These are phyloP conservation scores for Termitomyces sp. DNA, from an alignment of 768 basidiomycete genomes.

Conservation along the genomic window DNA sequence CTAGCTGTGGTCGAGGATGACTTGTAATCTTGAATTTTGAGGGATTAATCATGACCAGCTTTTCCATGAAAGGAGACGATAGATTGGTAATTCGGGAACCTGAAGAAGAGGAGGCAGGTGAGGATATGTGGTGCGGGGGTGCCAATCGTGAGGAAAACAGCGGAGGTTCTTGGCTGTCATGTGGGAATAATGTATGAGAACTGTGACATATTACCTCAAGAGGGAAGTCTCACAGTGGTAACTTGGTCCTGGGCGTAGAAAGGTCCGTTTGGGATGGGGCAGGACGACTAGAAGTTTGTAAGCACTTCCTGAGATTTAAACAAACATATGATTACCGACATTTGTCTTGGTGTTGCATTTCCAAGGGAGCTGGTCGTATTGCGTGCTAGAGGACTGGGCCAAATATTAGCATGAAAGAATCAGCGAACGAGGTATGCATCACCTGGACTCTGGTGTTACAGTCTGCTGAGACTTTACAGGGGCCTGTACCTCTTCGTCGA, in stretches of 20 bases:
- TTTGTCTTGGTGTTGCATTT: slow-evolving; percentile 24
- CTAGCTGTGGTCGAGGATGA: slow-evolving; percentile 11
- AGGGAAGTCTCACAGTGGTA: slow-evolving; percentile 12
- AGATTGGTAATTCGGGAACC: slow-evolving; percentile 27
- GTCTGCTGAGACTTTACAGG: slow-evolving; percentile 27
- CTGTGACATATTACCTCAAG: neutral
- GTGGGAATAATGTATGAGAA: neutral
- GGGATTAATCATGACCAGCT: slow-evolving; percentile 24
- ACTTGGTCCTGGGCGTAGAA: slow-evolving; percentile 21
- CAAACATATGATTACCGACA: slow-evolving; percentile 7
- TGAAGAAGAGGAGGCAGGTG: slow-evolving; percentile 23
- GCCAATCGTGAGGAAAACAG: slow-evolving; percentile 11
- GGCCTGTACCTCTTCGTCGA: slow-evolving; percentile 15
- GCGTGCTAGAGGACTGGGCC: slow-evolving; percentile 16
- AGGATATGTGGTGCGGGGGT: slow-evolving; percentile 23
- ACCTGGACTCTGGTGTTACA: slow-evolving; percentile 46
- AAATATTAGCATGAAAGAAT: neutral
- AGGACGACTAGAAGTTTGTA: slow-evolving; percentile 2
- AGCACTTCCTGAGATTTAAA: neutral
- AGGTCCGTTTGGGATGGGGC: slow-evolving; percentile 12
- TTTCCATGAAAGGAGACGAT: slow-evolving; percentile 44
- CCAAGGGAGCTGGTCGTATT: slow-evolving; percentile 17
- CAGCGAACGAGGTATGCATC: neutral
- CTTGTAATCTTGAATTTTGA: slow-evolving; percentile 12
- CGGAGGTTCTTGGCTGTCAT: slow-evolving; percentile 18